phyloP scores from a whole-genome alignment of 176 grass and related monocot genomes.

The Hsuehochloa calcarea region DNA sequence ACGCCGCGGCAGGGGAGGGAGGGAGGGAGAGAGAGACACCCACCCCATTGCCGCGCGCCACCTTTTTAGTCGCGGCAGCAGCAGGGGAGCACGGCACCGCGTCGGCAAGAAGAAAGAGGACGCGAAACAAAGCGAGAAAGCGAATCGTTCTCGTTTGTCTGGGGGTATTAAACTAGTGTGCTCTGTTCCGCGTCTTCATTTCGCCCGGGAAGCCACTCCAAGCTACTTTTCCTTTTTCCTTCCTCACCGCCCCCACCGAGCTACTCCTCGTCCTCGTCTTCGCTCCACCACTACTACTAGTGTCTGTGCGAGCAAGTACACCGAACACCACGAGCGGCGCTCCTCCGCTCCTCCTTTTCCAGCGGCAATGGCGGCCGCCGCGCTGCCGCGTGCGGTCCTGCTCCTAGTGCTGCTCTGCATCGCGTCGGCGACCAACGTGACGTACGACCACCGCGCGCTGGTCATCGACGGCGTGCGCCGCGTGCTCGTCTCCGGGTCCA shows the following conservation, averaged over 20 bases:
- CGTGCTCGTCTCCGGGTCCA: conserved; percentile 94
- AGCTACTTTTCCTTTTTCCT: not conserved
- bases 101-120: not conserved
- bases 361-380: conserved; percentile 26
- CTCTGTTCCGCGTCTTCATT: not conserved
- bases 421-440: conserved; percentile 56
- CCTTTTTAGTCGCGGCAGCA: conserved; percentile 13
- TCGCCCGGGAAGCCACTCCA: conserved; percentile 25
- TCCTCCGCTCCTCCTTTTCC: not conserved
- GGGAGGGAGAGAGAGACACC: too few relatives aligned
- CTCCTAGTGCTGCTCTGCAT: conserved; percentile 34
- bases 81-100: not conserved
- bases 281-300: not conserved
- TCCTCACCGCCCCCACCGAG: conserved; percentile 15
- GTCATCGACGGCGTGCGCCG: conserved; percentile 83
- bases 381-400: not conserved
- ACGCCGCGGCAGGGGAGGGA: not conserved
- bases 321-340: conserved; percentile 15
- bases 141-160: not conserved
- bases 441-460: conserved; percentile 88
- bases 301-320: conserved; percentile 5
- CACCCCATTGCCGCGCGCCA: not conserved
- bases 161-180: conserved; percentile 8
- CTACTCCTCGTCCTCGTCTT: conserved; percentile 4
- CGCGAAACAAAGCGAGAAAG: conserved; percentile 19